Evolutionary conservation across 306 rosid species (phyloP), one percentile per base, ranked within the genome.

Genomic region (Quercus wislizeni): DNA sequence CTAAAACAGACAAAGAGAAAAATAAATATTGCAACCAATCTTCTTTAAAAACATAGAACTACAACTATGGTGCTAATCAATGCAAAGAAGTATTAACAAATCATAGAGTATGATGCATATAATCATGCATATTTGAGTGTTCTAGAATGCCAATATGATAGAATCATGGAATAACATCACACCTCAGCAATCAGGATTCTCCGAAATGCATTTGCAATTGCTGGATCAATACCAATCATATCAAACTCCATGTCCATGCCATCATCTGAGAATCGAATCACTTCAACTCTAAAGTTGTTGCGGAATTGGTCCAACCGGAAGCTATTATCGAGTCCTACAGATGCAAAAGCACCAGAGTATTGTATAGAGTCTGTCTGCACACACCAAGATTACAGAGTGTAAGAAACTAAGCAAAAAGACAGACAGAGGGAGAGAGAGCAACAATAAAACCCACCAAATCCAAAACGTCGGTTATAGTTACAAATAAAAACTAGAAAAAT

Each of bases 101-200:
- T 25, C 17, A 30, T 25, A n/a, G 35, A 46, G 20, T 12, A 43
- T 43, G 14, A 41, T 21, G 4, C 43, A 67, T 13, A 55, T 56
- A 78, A 69, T 20, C 77, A 78, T 57, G 18, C 5, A 71, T n/a
- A 38, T 38, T 20, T 27, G 69, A 63, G 38, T 28, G 15, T 35
- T 41, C 20, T 30, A 20, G n/a, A n/a, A 69, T 6, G 20, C 13
- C 12, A 69, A 69, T 1, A n/a, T 3, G 27, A 38, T 69, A 5
- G 13, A 5, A 25, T 5, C 19, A 52, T 11, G 56, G 55, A 77
- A 13, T 76, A 73, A 73, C 61, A 75, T 5, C 31, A 78, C 81
- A 93, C 99, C 98, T 95, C 99, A 31, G 99, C 63, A 75, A 95
- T 95, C 74, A 95, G 96, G 76, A 95, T 95, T 77, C 99, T 86